Conservation (phyloP, 257 asterid genomes). For the Asclepias syriaca region DNA sequence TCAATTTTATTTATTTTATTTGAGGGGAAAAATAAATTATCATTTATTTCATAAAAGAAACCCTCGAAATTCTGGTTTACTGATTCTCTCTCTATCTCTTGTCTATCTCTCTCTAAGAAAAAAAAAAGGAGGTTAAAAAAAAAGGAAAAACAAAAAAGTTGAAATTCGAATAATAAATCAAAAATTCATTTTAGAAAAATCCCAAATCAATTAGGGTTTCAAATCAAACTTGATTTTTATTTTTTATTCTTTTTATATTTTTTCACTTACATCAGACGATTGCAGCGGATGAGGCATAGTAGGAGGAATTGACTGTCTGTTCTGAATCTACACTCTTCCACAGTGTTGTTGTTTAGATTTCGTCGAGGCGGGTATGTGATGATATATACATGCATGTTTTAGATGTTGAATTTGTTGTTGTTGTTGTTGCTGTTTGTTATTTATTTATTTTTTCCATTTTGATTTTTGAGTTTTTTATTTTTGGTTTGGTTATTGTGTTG, state of each 20-base stretch:
- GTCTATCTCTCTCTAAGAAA: conserved; percentile 20
- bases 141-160: conserved; percentile 15
- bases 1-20: too few species aligned
- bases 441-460: too few species aligned
- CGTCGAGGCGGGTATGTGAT: conserved; percentile 42
- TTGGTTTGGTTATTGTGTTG: too few species aligned
- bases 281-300: conserved; percentile 26
- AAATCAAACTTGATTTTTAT: conserved; percentile 28
- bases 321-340: conserved; percentile 44
- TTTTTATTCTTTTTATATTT: too few species aligned
- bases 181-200: conserved; percentile 12
- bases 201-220: conserved; percentile 68
- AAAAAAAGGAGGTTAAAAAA: too few species aligned
- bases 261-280: conserved; percentile 15
- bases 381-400: not conserved
- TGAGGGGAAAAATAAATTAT: not conserved
- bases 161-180: conserved; percentile 13
- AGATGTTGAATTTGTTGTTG: not conserved
- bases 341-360: conserved; percentile 32
- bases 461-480: too few species aligned
- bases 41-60: not conserved
- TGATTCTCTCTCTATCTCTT: conserved; percentile 14
- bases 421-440: not conserved
- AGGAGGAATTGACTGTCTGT: conserved; percentile 11
- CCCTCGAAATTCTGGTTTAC: conserved; percentile 22